These are phyloP conservation scores for Apostasia shenzhenica DNA, from an alignment of 106 monocot genomes.

Conservation along the genomic window DNA sequence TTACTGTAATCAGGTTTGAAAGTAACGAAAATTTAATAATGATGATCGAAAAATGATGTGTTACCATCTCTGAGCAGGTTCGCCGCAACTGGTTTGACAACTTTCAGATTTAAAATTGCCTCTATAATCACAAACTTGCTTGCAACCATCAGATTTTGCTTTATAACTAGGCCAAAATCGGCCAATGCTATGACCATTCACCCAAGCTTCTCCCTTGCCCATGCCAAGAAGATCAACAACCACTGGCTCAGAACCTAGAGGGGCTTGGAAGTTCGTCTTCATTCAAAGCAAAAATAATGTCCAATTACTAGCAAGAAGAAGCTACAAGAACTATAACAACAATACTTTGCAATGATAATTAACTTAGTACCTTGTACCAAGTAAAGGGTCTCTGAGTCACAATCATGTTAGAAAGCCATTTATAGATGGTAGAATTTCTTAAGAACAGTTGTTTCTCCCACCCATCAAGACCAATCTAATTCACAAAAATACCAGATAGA, in stretches of 20 bases:
- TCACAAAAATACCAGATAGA: no score
- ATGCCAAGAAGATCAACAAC: constrained; percentile 47
- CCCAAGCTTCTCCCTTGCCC: constrained; percentile 53
- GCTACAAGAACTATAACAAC: not conserved
- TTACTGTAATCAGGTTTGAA: no score
- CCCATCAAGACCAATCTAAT: constrained; percentile 36
- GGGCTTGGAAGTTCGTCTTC: constrained; percentile 52
- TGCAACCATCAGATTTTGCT: constrained; percentile 8
- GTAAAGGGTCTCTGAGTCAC: constrained; percentile 51
- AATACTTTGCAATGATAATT: not conserved
- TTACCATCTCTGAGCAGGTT: constrained; percentile 48
- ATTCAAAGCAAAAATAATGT: not conserved
- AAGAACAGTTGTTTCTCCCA: constrained; percentile 8
- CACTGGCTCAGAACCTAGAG: constrained; percentile 33
- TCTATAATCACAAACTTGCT: constrained; percentile 25
- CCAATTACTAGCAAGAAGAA: not conserved
- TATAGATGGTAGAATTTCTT: not conserved
- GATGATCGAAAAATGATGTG: no score
- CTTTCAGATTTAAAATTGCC: constrained; percentile 15
- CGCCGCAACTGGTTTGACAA: constrained; percentile 36
- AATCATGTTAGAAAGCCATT: constrained; percentile 26
- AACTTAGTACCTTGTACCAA: constrained; percentile 62
- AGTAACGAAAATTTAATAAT: no score
- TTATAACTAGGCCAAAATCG: constrained; percentile 39
- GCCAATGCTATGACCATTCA: constrained; percentile 52